Base-by-base conservation (phyloP, 805 yeast genomes). In the Candida oleophila region DNA sequence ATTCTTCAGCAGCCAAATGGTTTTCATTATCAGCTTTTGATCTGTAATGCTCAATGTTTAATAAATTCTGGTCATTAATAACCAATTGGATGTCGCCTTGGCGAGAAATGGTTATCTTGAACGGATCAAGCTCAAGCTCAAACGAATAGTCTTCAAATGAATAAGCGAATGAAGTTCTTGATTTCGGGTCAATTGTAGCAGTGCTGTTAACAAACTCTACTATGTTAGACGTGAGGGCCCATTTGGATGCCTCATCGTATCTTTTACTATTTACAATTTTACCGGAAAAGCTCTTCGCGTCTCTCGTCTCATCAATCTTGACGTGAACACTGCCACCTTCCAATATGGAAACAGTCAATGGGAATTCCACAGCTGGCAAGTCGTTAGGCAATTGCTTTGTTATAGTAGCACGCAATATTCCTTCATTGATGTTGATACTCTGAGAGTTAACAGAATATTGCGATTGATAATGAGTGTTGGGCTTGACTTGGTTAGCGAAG, bases 31-130 rank as follows among this genome's bases (percentile, higher is more conserved):
- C 69, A 1, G 58, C 52, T 43, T 64, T 54, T 11, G 61, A 58
- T 59, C 97, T 75, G 61, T 73, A 78, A 57, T 92, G 97, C 62
- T 94, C 99, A n/a, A 85, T 48, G 58, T 92, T 92, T 49, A 94
- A 66, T 41, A 89, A 77, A 30, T 79, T 69, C 37, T 83, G 72
- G 43, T 84, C 90, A 62, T 94, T 94, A 16, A 91, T 58, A 1
- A 78, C 66, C 11, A 89, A 54, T 49, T 81, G 80, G 0, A 65
- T 61, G 16, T 67, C 63, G 3, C 73, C 78, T 1, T 80, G 63
- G 44, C 77, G 69, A 19, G 46, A 68, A 2, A 89, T 56, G 1
- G 70, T 65, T 34, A 87, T 55, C 51, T 71, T 73, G 49, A 89
- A 71, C 0, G 86, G 82, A 9, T 60, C 56, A 38, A 74, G 62